These are phyloP conservation scores for Rhynchosporium agropyri DNA, from an alignment of 2,329 filamentous ascomycete genomes.

Conservation along the genomic window DNA sequence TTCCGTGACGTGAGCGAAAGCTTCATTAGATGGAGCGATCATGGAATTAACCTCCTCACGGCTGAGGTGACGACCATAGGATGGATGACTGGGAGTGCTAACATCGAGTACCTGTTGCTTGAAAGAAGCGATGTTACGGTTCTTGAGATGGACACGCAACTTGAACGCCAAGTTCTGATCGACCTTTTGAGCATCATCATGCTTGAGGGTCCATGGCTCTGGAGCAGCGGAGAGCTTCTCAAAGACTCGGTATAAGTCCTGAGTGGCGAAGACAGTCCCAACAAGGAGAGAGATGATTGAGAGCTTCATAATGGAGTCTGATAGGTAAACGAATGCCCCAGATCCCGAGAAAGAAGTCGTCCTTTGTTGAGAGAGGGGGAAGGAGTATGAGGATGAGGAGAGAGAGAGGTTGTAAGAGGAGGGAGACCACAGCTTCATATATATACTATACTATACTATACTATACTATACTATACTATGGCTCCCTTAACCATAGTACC, in stretches of 20 bases:
- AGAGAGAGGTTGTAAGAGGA: neutral
- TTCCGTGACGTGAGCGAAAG: slow-evolving; percentile 43
- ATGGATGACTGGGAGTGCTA: slow-evolving; percentile 50
- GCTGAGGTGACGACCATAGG: slow-evolving; percentile 54
- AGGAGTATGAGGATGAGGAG: neutral
- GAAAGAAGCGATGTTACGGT: slow-evolving; percentile 38
- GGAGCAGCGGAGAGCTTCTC: slow-evolving; percentile 22
- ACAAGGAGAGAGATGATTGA: slow-evolving; percentile 2
- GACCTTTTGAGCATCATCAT: slow-evolving; percentile 10
- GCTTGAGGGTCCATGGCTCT: slow-evolving; percentile 21
- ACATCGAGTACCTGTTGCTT: slow-evolving; percentile 42
- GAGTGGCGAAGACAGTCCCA: neutral
- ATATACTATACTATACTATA: no score
- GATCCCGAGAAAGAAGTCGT: neutral
- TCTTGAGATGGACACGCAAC: slow-evolving; percentile 38
- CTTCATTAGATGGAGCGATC: slow-evolving; percentile 46
- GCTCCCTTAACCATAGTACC: no score
- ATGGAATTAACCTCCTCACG: slow-evolving; percentile 48
- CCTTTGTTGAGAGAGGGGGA: neutral
- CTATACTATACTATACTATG: no score
- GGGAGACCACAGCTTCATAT: neutral
- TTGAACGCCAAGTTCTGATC: slow-evolving; percentile 23
- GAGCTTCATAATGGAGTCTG: slow-evolving; percentile 7
- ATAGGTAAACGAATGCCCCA: neutral
- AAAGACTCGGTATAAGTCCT: slow-evolving; percentile 23